Conservation (phyloP, 2,329 filamentous ascomycete species). For the Stagonosporopsis tanaceti region DNA sequence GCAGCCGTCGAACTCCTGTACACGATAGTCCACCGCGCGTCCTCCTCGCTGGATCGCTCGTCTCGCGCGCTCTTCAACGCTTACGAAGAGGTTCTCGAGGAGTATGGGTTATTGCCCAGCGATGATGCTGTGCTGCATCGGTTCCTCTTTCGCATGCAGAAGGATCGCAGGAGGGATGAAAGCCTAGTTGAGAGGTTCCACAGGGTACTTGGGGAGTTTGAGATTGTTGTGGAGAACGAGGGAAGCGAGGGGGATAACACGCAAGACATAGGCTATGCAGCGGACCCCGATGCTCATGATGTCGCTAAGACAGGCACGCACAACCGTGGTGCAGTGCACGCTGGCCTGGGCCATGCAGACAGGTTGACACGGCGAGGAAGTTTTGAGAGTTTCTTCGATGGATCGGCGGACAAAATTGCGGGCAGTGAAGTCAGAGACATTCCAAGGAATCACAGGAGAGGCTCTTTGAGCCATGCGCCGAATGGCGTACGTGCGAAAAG, state of each 20-base stretch:
- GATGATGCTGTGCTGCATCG: slow-evolving; percentile 78
- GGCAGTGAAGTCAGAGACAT: slow-evolving; percentile 41
- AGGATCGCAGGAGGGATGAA: slow-evolving; percentile 33
- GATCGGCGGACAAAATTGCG: slow-evolving; percentile 61
- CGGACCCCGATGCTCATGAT: slow-evolving; percentile 21
- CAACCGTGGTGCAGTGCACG: slow-evolving; percentile 13
- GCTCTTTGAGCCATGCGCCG: slow-evolving; percentile 22
- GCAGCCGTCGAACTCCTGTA: slow-evolving; percentile 81
- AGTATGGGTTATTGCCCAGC: slow-evolving; percentile 74
- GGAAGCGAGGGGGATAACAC: slow-evolving; percentile 15
- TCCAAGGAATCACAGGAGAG: slow-evolving; percentile 29
- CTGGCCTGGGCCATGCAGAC: slow-evolving; percentile 11
- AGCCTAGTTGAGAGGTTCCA: slow-evolving; percentile 74
- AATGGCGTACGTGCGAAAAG: slow-evolving; percentile 20
- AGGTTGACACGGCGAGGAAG: slow-evolving; percentile 57
- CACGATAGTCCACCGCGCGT: slow-evolving; percentile 76
- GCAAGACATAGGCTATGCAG: slow-evolving; percentile 31
- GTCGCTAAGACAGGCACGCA: not conserved
- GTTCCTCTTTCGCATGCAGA: slow-evolving; percentile 76
- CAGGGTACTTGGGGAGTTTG: slow-evolving; percentile 64
- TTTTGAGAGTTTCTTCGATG: slow-evolving; percentile 68
- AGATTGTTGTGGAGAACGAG: slow-evolving; percentile 72
- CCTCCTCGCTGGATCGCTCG: slow-evolving; percentile 67
- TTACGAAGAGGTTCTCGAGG: slow-evolving; percentile 78
- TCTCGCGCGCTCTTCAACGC: slow-evolving; percentile 77